Evolutionary conservation across 441 rosid genomes (phyloP).

Genomic region (Pelargonium cotyledonis): DNA sequence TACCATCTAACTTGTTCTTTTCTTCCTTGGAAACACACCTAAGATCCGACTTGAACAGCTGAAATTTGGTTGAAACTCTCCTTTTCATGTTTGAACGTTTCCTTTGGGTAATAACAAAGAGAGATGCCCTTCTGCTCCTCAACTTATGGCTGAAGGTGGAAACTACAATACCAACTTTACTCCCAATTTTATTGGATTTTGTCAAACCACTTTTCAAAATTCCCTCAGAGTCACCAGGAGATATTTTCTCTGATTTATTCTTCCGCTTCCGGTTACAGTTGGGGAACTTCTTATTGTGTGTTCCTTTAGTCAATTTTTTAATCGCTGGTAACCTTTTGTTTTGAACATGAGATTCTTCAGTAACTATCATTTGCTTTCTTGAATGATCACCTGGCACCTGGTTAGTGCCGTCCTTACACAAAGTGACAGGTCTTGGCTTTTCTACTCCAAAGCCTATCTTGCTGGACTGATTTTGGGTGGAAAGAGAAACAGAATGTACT

Average conservation of each 20-base stretch:
- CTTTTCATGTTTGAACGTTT: conserved; percentile 20
- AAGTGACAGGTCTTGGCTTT: conserved; percentile 5
- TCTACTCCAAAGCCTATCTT: conserved; percentile 13
- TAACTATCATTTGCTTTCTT: conserved; percentile 11
- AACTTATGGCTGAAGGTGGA: neutral
- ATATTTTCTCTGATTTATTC: neutral
- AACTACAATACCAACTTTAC: conserved; percentile 6
- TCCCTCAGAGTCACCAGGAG: neutral
- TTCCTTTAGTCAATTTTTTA: conserved; percentile 12
- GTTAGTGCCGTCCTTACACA: conserved; percentile 10
- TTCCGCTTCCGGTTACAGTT: conserved; percentile 10
- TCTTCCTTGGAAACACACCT: conserved; percentile 11
- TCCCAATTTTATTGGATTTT: conserved; percentile 1
- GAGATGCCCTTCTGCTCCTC: conserved; percentile 14
- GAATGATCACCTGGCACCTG: conserved; percentile 8
- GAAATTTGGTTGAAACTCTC: conserved; percentile 13
- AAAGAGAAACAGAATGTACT: conserved; percentile 7
- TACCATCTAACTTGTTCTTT: conserved; percentile 14
- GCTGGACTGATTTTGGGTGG: conserved; percentile 17
- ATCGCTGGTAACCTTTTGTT: conserved; percentile 8
- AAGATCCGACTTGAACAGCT: conserved; percentile 14
- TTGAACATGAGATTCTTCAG: conserved; percentile 17
- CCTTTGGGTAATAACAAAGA: conserved; percentile 16
- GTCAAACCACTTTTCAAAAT: neutral
- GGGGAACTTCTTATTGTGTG: conserved; percentile 2